These are phyloP conservation scores for Suhomyces faveliae DNA, from an alignment of 805 yeast genomes.

Conservation along the genomic window DNA sequence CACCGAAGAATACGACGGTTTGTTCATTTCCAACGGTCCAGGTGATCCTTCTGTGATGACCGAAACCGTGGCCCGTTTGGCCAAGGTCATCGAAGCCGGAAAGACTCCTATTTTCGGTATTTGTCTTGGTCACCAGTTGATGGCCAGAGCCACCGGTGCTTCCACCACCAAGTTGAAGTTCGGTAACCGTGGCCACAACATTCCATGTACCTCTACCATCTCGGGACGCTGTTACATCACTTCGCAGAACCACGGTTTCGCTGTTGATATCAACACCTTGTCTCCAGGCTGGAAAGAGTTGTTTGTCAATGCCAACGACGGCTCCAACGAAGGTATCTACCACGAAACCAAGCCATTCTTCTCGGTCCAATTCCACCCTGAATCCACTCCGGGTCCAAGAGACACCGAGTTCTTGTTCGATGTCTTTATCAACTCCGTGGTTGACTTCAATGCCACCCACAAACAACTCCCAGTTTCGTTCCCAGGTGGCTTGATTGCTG, in stretches of 20 bases:
- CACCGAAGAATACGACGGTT: conserved; percentile 84
- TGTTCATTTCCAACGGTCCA: conserved; percentile 96
- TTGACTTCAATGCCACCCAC: conserved; percentile 59
- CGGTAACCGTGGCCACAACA: conserved; percentile 99
- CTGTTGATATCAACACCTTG: conserved; percentile 82
- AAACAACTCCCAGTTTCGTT: conserved; percentile 70
- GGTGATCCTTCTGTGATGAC: conserved; percentile 95
- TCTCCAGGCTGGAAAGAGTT: conserved; percentile 85
- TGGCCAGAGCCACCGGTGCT: conserved; percentile 96
- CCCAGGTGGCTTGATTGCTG: conserved; percentile 85
- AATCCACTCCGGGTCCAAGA: conserved; percentile 98
- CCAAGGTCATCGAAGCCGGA: conserved; percentile 56
- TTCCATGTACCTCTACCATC: conserved; percentile 86
- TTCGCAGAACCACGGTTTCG: conserved; percentile 98
- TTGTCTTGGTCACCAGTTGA: conserved; percentile 95
- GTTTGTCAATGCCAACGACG: conserved; percentile 94
- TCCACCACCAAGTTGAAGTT: conserved; percentile 87
- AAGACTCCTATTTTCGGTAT: conserved; percentile 95
- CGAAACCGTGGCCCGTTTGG: conserved; percentile 60
- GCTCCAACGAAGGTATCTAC: conserved; percentile 97
- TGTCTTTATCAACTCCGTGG: conserved; percentile 80
- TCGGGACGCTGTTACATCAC: conserved; percentile 98
- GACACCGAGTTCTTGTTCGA: conserved; percentile 98
- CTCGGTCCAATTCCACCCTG: conserved; percentile 99
- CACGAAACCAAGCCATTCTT: conserved; percentile 84